Base-by-base conservation (phyloP, 139 green algal species). In the Chlorella sp. region DNA sequence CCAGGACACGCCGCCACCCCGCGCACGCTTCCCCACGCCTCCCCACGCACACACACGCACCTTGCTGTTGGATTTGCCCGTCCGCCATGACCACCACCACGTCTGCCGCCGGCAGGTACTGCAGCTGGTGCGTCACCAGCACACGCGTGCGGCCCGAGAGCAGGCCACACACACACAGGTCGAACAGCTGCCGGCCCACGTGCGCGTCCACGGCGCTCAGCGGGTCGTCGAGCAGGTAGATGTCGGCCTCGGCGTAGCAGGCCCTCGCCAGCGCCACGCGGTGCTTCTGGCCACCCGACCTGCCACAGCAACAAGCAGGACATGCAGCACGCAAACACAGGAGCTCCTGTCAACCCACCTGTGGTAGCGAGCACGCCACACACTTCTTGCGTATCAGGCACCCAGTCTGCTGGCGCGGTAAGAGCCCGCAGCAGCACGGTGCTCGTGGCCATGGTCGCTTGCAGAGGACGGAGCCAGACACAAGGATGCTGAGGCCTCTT, bases 181-280 rank as follows among this genome's bases (percentile, higher is more conserved):
- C 72, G 26, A 97, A 91, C 36, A 97, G 67, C 62, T 91, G 78
- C 5, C 79, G 74, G 14, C 88, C 89, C 35, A 97, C 91, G 69
- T 97, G 91, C 2, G 90, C 88, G 73, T 98, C 93, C 65, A 98
- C 85, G 0, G 93, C 93, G 1, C 81, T 91, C 31, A 98, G 81
- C 2, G 94, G 94, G 83, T 98, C 93, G 55, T 98, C 94, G 42
- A 98, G 81, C 27, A 98, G 74, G 78, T 89, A 91, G 10, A 98
- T 75, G 61, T 94, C 89, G 60, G 86, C 62, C 24, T 34, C 65
- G 2, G 75, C 61, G 65, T 87, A 86, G 0, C 31, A 67, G 27
- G 82, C 78, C 0, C 82, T 72, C 0, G 81, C 81, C 33, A 87
- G 81, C 3, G 79, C 79, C 62, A 88, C 76, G 1, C 77, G 72